Conservation (phyloP, 2,329 filamentous ascomycete species). For the Trichoderma sp. region DNA sequence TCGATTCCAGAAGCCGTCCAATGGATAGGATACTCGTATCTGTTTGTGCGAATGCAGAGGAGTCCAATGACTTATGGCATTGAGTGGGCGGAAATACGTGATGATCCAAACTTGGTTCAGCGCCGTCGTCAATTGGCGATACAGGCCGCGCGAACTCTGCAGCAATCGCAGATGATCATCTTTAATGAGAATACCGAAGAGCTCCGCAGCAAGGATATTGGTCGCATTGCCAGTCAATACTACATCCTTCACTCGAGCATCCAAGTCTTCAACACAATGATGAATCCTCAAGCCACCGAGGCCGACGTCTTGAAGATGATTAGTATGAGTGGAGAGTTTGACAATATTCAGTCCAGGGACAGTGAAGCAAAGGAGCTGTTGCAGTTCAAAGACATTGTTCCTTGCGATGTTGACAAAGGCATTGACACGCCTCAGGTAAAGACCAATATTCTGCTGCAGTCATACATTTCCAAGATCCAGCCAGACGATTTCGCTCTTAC, state of each 20-base stretch:
- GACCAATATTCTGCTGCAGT: constrained; percentile 92
- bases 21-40: constrained; percentile 96
- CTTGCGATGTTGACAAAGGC: constrained; percentile 75
- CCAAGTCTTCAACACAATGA: constrained; percentile 94
- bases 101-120: constrained; percentile 85
- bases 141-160: constrained; percentile 80
- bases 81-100: constrained; percentile 84
- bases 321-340: constrained; percentile 95
- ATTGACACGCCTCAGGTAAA: constrained; percentile 77
- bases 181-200: constrained; percentile 95
- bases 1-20: constrained; percentile 91
- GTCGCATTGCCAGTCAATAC: constrained; percentile 93
- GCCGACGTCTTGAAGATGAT: constrained; percentile 95
- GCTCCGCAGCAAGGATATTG: constrained; percentile 89
- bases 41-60: constrained; percentile 94
- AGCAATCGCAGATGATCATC: constrained; percentile 97
- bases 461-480: constrained; percentile 84
- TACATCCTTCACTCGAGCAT: constrained; percentile 93
- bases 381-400: constrained; percentile 65
- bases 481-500: constrained; percentile 91
- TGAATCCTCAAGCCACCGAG: constrained; percentile 81
- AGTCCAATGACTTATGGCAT: constrained; percentile 93
- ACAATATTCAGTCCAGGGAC: constrained; percentile 92
- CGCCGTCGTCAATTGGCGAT: constrained; percentile 82
- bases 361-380: constrained; percentile 86